Evolutionary conservation across 1,284 basidiomycete genomes (phyloP), one percentile per base, ranked within the genome.

Genomic region (Rhodotorula glutinis): DNA sequence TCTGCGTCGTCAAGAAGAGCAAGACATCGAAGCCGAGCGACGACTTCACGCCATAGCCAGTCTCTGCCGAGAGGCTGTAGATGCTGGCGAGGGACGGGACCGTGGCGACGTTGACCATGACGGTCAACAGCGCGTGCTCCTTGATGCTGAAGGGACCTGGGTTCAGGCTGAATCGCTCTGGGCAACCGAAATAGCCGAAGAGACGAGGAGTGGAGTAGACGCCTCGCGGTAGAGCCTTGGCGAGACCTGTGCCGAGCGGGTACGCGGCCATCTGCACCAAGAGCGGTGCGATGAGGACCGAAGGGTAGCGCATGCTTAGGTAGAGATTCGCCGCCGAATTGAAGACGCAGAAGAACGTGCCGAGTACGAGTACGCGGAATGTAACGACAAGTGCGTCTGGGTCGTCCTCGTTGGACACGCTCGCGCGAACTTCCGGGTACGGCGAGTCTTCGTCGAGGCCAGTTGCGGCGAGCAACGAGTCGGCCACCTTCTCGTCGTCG

Each of bases 111-210:
- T 92, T 95, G 30, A 91, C 88, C 91, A 97, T 97, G 80, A 97
- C 92, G 76, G 86, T 88, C 62, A 97, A 90, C 38, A 94, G 80
- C 1, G 91, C 88, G 76, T 98, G 93, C 78, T 98, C 95, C 79
- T 95, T 95, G 82, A 95, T 92, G 80, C 96, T 98, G 90, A 94
- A 98, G 14, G 93, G 91, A n/a, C 95, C 92, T 0, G 95, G 94
- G 76, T 98, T 98, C 59, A 98, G 81, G 4, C 89, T 90, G 76
- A 93, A 88, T 62, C 87, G 85, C 4, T 68, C 82, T 10, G 57
- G 43, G 1, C 27, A 13, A 60, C 53, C 71, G 80, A 80, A 72
- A 1, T 58, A 49, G 8, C 79, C 13, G 84, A 11, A 82, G 81
- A 82, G 80, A 77, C 83, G 78, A 2, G 91, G 91, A 16, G 91